Evolutionary conservation across 495 filamentous ascomycete species (phyloP).

Genomic region (Xylaria bambusicola): DNA sequence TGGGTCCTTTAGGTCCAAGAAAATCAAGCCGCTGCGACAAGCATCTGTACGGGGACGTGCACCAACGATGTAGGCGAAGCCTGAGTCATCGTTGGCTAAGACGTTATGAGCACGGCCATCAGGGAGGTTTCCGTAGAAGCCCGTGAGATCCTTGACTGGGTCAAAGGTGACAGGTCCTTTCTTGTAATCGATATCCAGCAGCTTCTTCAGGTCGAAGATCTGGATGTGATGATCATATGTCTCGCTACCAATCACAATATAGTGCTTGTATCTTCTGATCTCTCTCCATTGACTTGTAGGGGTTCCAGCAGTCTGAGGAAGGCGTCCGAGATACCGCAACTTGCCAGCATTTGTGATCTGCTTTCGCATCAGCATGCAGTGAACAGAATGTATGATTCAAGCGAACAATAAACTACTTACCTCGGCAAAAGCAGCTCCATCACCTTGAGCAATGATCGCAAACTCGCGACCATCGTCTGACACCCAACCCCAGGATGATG

Average conservation of each 20-base stretch:
- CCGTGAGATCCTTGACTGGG: slow-evolving; percentile 39
- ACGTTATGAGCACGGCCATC: slow-evolving; percentile 52
- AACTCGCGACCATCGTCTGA: too few species aligned
- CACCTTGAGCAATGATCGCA: too few species aligned
- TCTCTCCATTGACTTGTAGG: slow-evolving; percentile 40
- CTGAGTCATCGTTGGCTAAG: slow-evolving; percentile 48
- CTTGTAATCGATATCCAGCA: slow-evolving; percentile 25
- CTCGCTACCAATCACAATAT: slow-evolving; percentile 52
- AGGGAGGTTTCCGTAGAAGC: slow-evolving; percentile 28
- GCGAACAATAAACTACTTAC: too few species aligned
- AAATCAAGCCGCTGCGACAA: slow-evolving; percentile 49
- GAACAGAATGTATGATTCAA: too few species aligned
- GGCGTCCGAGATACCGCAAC: too few species aligned
- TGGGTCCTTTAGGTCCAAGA: slow-evolving; percentile 51
- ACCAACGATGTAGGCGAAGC: slow-evolving; percentile 47
- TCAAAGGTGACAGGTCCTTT: slow-evolving; percentile 32
- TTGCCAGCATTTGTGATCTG: too few species aligned
- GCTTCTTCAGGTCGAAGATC: slow-evolving; percentile 54
- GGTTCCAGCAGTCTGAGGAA: too few species aligned
- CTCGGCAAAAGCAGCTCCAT: too few species aligned
- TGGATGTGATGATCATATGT: slow-evolving; percentile 50
- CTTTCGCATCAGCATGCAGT: too few species aligned
- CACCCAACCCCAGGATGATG: too few species aligned
- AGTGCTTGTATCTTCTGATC: slow-evolving; percentile 47
- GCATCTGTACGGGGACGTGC: slow-evolving; percentile 39